Percentiles rank a stretch among this genome's conserved stretches.
phyloP scores from a whole-genome alignment of 2,329 filamentous ascomycete species.

The Aschersonia sp. region DNA sequence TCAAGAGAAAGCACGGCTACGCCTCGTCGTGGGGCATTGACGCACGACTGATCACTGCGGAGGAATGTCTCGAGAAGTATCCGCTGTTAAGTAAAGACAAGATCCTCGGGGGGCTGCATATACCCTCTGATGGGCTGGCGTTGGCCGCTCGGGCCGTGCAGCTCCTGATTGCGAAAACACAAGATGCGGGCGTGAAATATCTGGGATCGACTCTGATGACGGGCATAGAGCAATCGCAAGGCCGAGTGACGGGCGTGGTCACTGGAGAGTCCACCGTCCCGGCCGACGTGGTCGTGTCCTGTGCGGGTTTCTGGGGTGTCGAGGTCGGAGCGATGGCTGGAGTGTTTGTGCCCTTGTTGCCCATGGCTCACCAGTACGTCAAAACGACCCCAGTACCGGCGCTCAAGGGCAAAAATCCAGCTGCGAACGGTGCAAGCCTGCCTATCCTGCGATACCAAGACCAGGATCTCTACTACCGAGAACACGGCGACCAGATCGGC shows the following conservation, averaged over 20 bases:
- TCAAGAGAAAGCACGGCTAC: slow-evolving; percentile 48
- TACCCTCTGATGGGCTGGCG: slow-evolving; percentile 46
- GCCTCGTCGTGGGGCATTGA: slow-evolving; percentile 47
- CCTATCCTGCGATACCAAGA: slow-evolving; percentile 51
- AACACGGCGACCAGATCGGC: slow-evolving; percentile 46
- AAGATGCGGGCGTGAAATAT: slow-evolving; percentile 42
- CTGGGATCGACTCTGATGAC: slow-evolving; percentile 41
- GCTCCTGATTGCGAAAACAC: slow-evolving; percentile 42
- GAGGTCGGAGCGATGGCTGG: slow-evolving; percentile 48
- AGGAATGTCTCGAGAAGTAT: slow-evolving; percentile 38
- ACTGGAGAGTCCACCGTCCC: slow-evolving; percentile 33
- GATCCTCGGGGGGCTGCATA: slow-evolving; percentile 43
- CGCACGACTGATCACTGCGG: slow-evolving; percentile 31
- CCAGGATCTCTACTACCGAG: slow-evolving; percentile 48
- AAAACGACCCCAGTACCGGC: slow-evolving; percentile 40
- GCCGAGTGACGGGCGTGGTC: slow-evolving; percentile 39
- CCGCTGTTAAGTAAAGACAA: slow-evolving; percentile 37
- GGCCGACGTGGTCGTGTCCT: slow-evolving; percentile 47
- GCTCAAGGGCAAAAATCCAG: slow-evolving; percentile 19
- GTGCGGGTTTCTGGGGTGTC: slow-evolving; percentile 52
- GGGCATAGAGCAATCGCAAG: slow-evolving; percentile 33
- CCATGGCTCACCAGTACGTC: slow-evolving; percentile 48
- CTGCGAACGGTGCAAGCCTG: slow-evolving; percentile 32
- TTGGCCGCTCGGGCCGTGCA: slow-evolving; percentile 47
- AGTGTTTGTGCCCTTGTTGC: slow-evolving; percentile 40